These are phyloP conservation scores for Calcarisporium arbuscula DNA, from an alignment of 2,329 filamentous ascomycete genomes.

Conservation along the genomic window DNA sequence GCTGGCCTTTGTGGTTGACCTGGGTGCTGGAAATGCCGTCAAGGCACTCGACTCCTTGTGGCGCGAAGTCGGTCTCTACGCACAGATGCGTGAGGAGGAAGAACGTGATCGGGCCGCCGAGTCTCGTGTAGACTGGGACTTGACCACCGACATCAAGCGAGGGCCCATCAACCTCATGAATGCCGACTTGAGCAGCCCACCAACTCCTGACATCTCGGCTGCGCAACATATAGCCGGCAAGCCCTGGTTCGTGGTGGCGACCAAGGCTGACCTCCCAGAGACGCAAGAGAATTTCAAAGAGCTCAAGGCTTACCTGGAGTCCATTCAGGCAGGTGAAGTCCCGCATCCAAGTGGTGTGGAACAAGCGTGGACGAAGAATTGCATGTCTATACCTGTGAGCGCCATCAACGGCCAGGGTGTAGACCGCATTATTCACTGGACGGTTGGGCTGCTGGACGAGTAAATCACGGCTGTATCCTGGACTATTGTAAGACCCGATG, in stretches of 20 bases:
- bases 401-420: conserved; percentile 84
- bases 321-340: conserved; percentile 54
- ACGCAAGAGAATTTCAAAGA: conserved; percentile 71
- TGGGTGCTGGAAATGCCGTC: conserved; percentile 73
- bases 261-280: conserved; percentile 77
- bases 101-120: conserved; percentile 60
- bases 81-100: conserved; percentile 67
- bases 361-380: conserved; percentile 51
- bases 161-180: conserved; percentile 19
- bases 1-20: conserved; percentile 87
- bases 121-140: conserved; percentile 49
- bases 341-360: conserved; percentile 67
- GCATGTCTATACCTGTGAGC: conserved; percentile 75
- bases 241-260: conserved; percentile 94
- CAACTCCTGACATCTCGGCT: conserved; percentile 13
- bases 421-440: conserved; percentile 65
- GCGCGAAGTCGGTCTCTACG: conserved; percentile 86
- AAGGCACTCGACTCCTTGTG: conserved; percentile 74
- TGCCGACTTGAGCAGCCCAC: conserved; percentile 11
- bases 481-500: no score
- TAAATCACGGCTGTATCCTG: no score
- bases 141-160: conserved; percentile 38
- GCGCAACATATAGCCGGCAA: conserved; percentile 80
- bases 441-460: conserved; percentile 59
- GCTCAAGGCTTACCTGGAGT: conserved; percentile 64